Evolutionary conservation across 768 basidiomycete genomes (phyloP), one percentile per base, ranked within the genome.

Genomic region (Podaxis sp.): DNA sequence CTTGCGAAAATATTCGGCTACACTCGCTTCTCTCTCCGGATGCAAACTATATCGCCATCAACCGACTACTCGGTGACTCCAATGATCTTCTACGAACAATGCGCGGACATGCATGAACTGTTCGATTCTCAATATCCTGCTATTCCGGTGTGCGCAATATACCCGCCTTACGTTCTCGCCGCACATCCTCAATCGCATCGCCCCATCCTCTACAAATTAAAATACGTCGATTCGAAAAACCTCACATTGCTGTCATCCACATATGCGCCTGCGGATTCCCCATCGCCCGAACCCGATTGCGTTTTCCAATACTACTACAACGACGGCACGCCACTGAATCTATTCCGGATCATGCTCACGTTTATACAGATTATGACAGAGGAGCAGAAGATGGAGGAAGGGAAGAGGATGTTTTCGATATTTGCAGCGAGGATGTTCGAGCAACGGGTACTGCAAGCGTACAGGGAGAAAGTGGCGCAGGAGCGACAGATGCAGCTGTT

Each of bases 351-450:
- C 25, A 55, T 63, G 40, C 11, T 36, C 15, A 22, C 46, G 9
- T 59, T 65, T 55, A n/a, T 49, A 59, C 66, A 90, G 87, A 80
- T 84, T 52, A 85, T 96, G 85, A 95, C 96, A 2, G 96, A 98
- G 74, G 92, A 94, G 75, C 93, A 98, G 77, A 96, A 96, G 77
- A 96, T 96, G 91, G 96, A 98, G 75, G 97, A 98, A 77, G 97
- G 97, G 67, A 94, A 96, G 75, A 86, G 93, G 55, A 99, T 99
- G 97, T 99, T 99, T 80, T 95, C 94, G 66, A 97, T 99, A 76
- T 99, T 99, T 70, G 97, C 97, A 15, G 97, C 97, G 47, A 87
- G 97, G 58, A 97, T 98, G 96, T 98, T 99, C 74, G 97, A 99
- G 77, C 96, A 98, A 76, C 89, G 97, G 24, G 97, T 98, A 41